Evolutionary conservation across 345 rosid species (phyloP).

Genomic region (Sonneratia caseolaris): DNA sequence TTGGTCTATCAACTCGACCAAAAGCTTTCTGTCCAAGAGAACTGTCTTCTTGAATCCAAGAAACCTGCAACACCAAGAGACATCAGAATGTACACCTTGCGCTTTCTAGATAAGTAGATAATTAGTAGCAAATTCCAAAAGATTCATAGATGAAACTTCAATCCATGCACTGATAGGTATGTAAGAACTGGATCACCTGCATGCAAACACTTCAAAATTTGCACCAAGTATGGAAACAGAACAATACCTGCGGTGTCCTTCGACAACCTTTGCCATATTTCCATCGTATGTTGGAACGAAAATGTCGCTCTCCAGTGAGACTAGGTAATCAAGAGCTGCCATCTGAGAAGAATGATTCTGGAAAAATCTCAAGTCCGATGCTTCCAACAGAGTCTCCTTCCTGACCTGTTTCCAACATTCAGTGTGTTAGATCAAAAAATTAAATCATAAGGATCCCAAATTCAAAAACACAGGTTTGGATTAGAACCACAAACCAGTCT

Average conservation of each 20-base stretch:
- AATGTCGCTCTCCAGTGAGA: slow-evolving; percentile 35
- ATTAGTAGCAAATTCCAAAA: neutral
- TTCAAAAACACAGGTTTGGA: slow-evolving; percentile 1
- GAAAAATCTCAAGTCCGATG: slow-evolving; percentile 25
- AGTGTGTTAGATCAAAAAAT: neutral
- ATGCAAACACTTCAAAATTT: neutral
- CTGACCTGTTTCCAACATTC: slow-evolving; percentile 26
- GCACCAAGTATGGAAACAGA: neutral
- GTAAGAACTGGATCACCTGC: neutral
- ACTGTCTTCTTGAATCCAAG: slow-evolving; percentile 27
- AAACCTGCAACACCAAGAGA: slow-evolving; percentile 15
- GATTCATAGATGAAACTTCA: neutral
- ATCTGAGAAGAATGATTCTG: slow-evolving; percentile 29
- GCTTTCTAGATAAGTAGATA: neutral
- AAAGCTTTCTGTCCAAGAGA: slow-evolving; percentile 20
- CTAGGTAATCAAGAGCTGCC: slow-evolving; percentile 41
- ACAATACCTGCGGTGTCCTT: slow-evolving; percentile 38
- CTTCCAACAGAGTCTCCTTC: slow-evolving; percentile 24
- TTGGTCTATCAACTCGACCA: slow-evolving; percentile 22
- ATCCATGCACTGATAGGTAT: neutral
- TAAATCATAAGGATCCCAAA: slow-evolving; percentile 1
- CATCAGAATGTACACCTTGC: neutral
- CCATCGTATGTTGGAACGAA: slow-evolving; percentile 27
- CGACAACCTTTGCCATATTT: slow-evolving; percentile 30
- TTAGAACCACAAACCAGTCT: slow-evolving; percentile 26